Conservation (phyloP, 306 rosid species). For the Rosa lucieae region DNA sequence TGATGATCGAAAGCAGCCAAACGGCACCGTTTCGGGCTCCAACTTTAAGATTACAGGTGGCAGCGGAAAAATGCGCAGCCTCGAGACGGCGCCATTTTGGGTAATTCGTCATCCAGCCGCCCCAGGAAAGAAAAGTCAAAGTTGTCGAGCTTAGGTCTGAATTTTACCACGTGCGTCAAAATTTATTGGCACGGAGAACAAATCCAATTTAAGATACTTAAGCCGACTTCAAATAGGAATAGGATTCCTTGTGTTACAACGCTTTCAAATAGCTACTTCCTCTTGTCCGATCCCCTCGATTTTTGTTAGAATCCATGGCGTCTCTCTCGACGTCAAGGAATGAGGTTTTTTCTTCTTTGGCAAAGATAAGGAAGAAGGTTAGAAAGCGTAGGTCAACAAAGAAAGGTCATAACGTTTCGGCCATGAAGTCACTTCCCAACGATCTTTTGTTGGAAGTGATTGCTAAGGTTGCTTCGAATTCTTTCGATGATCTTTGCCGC, state of each 20-base stretch:
- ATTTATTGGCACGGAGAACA: background rate
- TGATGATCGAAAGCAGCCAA: background rate
- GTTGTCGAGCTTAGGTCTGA: background rate
- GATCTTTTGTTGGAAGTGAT: background rate
- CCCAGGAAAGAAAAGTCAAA: too few relatives aligned
- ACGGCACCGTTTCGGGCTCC: background rate
- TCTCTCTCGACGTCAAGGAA: background rate
- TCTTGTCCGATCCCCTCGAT: too few relatives aligned
- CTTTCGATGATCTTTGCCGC: slow-evolving; percentile 1
- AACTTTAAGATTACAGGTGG: background rate
- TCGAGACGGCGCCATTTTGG: too few relatives aligned
- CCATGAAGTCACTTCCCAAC: background rate
- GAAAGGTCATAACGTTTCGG: background rate
- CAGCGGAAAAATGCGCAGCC: too few relatives aligned
- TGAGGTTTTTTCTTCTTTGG: too few relatives aligned
- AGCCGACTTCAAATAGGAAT: background rate
- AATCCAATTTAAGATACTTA: background rate
- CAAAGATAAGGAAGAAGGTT: background rate
- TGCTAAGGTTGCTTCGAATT: background rate
- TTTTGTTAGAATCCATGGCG: background rate
- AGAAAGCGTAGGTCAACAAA: background rate
- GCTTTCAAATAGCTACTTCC: background rate
- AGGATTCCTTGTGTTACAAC: background rate
- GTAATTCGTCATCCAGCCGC: too few relatives aligned
- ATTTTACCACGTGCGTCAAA: background rate